Evolutionary conservation across 2,329 filamentous ascomycete genomes (phyloP), one percentile per base, ranked within the genome.

Genomic region (Penicillium sp.): DNA sequence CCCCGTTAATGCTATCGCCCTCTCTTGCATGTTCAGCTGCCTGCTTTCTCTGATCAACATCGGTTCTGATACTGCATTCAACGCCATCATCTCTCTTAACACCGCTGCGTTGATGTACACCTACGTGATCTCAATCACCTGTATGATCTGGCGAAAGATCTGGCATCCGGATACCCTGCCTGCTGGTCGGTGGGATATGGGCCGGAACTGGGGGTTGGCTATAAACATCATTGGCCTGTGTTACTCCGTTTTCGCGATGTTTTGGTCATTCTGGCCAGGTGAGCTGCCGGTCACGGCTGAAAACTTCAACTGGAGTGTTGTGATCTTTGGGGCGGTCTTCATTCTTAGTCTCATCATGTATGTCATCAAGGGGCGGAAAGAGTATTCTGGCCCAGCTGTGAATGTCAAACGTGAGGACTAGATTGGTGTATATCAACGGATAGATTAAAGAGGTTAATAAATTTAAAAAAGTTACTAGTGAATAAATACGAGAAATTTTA

Each of bases 31-130:
- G 3, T 65, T 76, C 61, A 71, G 66, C 41, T 63, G 68, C 1
- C 66, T 79, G 2, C 68, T 82, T 17, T 75, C 76, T 4, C 68
- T 82, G 13, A 82, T 83, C 69, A 82, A 82, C 63, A 79, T 84
- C 44, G 81, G 79, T 17, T 82, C 78, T 13, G 62, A 73, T 3
- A 75, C 77, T 17, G 82, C 82, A 5, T 81, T 83, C 66, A 81
- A 82, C 63, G 80, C 78, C 50, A 79, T 84, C 56, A 75, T 79
- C 19, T 82, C 80, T 3, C 72, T 85, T 1, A 76, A 76, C 25
- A 73, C 78, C 23, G 77, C 75, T 12, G 77, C 79, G 0, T 70
- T 83, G 31, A 74, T 83, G 48, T 77, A 74, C 36, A 82, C 79
- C 6, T 83, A 83, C 61, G 75, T 81, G 51, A 74, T 81, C 38